Percentiles rank a stretch among this genome's conserved stretches.
Conservation (phyloP, 768 basidiomycete species). For the Hortiboletus campestris region DNA sequence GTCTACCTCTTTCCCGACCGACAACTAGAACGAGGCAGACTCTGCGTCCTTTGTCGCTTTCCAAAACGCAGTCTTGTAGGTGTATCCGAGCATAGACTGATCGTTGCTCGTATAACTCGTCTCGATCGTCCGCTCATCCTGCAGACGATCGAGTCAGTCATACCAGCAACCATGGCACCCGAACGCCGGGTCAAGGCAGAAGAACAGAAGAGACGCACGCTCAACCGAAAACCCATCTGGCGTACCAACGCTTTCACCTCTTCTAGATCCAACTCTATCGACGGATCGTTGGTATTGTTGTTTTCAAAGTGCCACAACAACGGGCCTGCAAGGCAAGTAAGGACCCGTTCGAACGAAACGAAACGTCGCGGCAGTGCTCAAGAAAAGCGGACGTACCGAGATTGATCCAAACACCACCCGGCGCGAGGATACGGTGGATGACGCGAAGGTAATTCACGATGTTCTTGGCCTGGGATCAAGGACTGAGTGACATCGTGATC, state of each 20-base stretch:
- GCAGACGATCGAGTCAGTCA: slow-evolving; percentile 38
- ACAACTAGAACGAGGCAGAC: not conserved
- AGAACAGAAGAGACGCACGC: slow-evolving; percentile 44
- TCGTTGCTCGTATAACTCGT: slow-evolving; percentile 87
- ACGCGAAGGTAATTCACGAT: slow-evolving; percentile 88
- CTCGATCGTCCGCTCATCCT: slow-evolving; percentile 80
- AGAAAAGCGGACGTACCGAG: slow-evolving; percentile 37
- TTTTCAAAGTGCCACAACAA: slow-evolving; percentile 98
- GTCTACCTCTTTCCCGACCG: too few relatives aligned
- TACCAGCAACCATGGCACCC: not conserved
- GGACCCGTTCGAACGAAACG: not conserved
- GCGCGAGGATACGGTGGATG: slow-evolving; percentile 77
- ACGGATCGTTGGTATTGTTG: slow-evolving; percentile 73
- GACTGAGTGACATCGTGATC: not conserved
- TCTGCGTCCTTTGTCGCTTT: slow-evolving; percentile 51
- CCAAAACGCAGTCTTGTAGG: slow-evolving; percentile 86
- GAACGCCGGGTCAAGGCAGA: not conserved
- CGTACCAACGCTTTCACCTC: slow-evolving; percentile 78
- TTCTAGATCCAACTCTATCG: slow-evolving; percentile 86
- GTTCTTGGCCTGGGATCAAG: slow-evolving; percentile 72
- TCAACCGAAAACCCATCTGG: slow-evolving; percentile 77
- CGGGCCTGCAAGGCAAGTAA: slow-evolving; percentile 54
- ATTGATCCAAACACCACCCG: slow-evolving; percentile 92
- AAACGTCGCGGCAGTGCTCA: not conserved
- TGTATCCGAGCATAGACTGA: slow-evolving; percentile 78